phyloP scores from a whole-genome alignment of 2,329 filamentous ascomycete species.

The Xylaria sp. region DNA sequence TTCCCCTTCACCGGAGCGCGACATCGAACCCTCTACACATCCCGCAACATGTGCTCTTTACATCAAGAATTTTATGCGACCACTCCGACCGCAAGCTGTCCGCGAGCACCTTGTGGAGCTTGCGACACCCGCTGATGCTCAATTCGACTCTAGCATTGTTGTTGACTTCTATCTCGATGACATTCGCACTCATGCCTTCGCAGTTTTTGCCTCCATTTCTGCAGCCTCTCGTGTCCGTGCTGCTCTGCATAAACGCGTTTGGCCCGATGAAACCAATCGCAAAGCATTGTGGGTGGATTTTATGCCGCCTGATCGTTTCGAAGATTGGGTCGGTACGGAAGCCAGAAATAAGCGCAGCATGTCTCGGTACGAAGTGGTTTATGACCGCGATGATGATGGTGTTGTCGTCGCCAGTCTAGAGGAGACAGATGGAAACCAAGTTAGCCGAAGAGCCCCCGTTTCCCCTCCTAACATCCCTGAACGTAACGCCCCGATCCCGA shows the following conservation, averaged over 20 bases:
- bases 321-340: conserved; percentile 69
- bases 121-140: conserved; percentile 52
- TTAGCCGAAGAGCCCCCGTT: conserved; percentile 15
- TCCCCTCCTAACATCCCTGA: conserved; percentile 26
- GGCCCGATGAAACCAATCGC: conserved; percentile 80
- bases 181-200: conserved; percentile 84
- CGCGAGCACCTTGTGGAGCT: conserved; percentile 64
- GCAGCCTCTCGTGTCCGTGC: conserved; percentile 73
- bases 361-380: conserved; percentile 67
- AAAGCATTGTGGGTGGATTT: conserved; percentile 88
- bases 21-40: conserved; percentile 57
- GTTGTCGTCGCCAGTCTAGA: conserved; percentile 52
- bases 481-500: conserved; percentile 28
- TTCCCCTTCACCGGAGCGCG: conserved; percentile 27
- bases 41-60: conserved; percentile 74
- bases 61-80: conserved; percentile 85
- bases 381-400: conserved; percentile 53
- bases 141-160: conserved; percentile 52
- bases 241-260: conserved; percentile 70
- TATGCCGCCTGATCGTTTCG: conserved; percentile 68
- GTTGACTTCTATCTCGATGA: conserved; percentile 72
- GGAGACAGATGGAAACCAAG: conserved; percentile 36
- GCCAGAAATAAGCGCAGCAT: conserved; percentile 38
- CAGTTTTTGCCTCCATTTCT: conserved; percentile 60
- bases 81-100: conserved; percentile 64